Evolutionary conservation across 768 basidiomycete genomes (phyloP), one percentile per base, ranked within the genome.

Genomic region (Leccinum truebloodii): DNA sequence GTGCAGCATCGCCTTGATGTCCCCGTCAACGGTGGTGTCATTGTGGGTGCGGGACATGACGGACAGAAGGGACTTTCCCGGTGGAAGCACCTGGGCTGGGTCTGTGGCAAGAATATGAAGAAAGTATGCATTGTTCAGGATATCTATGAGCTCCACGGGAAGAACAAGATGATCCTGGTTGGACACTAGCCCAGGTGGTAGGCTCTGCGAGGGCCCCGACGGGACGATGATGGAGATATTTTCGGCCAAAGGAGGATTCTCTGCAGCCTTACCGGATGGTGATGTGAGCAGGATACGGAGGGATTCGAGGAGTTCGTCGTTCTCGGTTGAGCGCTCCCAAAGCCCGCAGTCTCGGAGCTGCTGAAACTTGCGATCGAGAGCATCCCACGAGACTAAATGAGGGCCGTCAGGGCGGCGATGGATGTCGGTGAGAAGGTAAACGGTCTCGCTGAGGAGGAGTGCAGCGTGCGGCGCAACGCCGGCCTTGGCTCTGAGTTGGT

Each of bases 1-100:
- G 13, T 84, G 82, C 44, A 82, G 72, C 13, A 76, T 75, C 10
- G 72, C 69, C 55, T 61, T 61, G 16, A 65, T 46, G 18, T 66
- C 67, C 18, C 61, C 66, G n/a, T 61, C 63, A 28, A 54, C 52
- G 44, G 62, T 55, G 18, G 54, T 59, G 32, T 32, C 32, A 32
- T 32, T 32, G 50, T 64, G 65, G 0, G 75, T 60, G 18, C 67
- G 65, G 20, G 79, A 75, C 70, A 91, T 75, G 76, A 86, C 81
- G 8, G 89, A 88, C 4, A 90, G 72, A 4, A 90, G 75, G 1
- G 88, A 88, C 71, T 92, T 92, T 54, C 86, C 87, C 1, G 85
- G 82, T 3, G 90, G 87, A n/a, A 91, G 74, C 8, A 88, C 79
- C 50, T 77, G 80, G 0, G 76, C 67, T 6, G 87, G 83, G 46